Conservation (phyloP, 805 yeast species). For the Saccharomyces cerevisiae region DNA sequence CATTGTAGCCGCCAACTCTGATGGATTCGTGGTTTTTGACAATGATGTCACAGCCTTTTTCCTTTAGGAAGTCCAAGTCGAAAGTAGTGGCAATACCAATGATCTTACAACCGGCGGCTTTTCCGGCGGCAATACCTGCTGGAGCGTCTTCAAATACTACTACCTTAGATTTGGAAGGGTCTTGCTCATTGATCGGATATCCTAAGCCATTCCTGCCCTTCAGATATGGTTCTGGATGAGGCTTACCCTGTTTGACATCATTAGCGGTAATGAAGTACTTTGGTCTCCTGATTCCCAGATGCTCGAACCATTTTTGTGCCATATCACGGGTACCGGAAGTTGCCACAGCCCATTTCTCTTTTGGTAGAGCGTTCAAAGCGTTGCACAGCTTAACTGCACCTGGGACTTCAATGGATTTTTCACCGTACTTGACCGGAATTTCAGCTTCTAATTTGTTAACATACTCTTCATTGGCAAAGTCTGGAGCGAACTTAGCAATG, state of each 20-base stretch:
- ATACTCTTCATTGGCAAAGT: slow-evolving; percentile 56
- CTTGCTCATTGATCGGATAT: slow-evolving; percentile 30
- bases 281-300: slow-evolving; percentile 55
- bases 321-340: slow-evolving; percentile 73
- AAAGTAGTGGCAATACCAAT: slow-evolving; percentile 80
- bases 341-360: slow-evolving; percentile 75
- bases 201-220: slow-evolving; percentile 40
- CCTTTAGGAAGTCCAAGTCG: slow-evolving; percentile 56
- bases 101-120: slow-evolving; percentile 72
- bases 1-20: slow-evolving; percentile 46
- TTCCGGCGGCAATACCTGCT: slow-evolving; percentile 78
- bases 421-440: slow-evolving; percentile 65
- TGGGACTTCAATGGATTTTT: slow-evolving; percentile 63
- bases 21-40: slow-evolving; percentile 63
- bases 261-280: slow-evolving; percentile 76
- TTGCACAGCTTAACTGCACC: slow-evolving; percentile 64
- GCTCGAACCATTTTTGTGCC: slow-evolving; percentile 72
- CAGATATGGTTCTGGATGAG: slow-evolving; percentile 76
- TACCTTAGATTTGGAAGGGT: slow-evolving; percentile 34
- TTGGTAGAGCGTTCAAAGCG: slow-evolving; percentile 43
- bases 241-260: slow-evolving; percentile 72
- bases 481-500: slow-evolving; percentile 65
- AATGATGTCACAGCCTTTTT: slow-evolving; percentile 74
- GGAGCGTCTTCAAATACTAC: slow-evolving; percentile 87
- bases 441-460: slow-evolving; percentile 59